These are phyloP conservation scores for Exophiala alcalophila DNA, from an alignment of 2,329 filamentous ascomycete genomes.

Conservation along the genomic window DNA sequence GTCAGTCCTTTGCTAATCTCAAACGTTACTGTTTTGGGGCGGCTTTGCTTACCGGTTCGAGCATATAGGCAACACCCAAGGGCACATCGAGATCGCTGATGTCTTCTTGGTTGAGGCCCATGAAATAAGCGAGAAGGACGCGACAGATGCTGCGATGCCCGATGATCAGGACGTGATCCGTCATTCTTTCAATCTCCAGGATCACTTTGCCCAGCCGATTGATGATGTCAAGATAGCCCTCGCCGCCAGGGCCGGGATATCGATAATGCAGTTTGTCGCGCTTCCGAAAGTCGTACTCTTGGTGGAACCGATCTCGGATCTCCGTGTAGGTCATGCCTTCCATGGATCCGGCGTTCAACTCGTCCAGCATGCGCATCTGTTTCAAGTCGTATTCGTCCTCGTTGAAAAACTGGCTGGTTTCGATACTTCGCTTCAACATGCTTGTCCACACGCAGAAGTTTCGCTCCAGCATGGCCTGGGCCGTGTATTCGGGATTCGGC, in stretches of 20 bases:
- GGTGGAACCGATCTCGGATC: constrained; percentile 72
- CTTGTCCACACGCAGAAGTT: constrained; percentile 99
- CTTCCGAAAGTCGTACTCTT: constrained; percentile 77
- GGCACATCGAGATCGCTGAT: constrained; percentile 94
- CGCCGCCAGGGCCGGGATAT: constrained; percentile 91
- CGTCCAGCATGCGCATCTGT: constrained; percentile 96
- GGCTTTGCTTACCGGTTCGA: constrained; percentile 69
- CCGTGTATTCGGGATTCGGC: constrained; percentile 76
- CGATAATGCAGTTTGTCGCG: constrained; percentile 92
- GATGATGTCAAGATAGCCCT: constrained; percentile 96
- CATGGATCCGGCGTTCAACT: constrained; percentile 88
- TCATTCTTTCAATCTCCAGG: constrained; percentile 94
- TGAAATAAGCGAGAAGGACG: constrained; percentile 94
- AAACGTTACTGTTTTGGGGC: too few relatives aligned
- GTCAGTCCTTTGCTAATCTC: too few relatives aligned
- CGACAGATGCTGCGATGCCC: constrained; percentile 89
- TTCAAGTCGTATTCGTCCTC: constrained; percentile 97
- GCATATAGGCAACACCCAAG: constrained; percentile 86
- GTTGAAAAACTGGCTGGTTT: constrained; percentile 86
- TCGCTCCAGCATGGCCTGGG: constrained; percentile 57
- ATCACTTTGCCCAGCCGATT: constrained; percentile 93
- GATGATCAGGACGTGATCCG: constrained; percentile 88
- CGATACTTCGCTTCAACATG: constrained; percentile 86
- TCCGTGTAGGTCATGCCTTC: constrained; percentile 94
- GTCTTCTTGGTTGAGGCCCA: constrained; percentile 82